phyloP scores from a whole-genome alignment of 345 rosid species.

The Eucalyptus globulus region DNA sequence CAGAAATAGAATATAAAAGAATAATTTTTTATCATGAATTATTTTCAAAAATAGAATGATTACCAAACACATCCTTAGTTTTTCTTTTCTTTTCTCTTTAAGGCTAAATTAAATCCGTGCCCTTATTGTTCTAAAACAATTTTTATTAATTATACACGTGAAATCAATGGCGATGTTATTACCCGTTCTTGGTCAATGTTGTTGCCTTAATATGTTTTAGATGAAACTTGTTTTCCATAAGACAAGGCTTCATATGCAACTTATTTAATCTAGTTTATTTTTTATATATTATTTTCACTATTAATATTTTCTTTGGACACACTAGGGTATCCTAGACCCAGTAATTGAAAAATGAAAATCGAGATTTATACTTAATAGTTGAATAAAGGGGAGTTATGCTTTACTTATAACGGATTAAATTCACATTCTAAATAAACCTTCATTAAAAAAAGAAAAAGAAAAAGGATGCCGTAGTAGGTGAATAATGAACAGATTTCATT shows the following conservation, averaged over 20 bases:
- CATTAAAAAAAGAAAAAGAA: not conserved
- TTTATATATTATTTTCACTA: not conserved
- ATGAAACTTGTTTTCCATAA: not conserved
- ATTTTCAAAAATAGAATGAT: no score
- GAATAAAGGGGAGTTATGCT: not conserved
- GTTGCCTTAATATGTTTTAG: not conserved
- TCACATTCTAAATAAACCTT: not conserved
- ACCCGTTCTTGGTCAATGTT: not conserved
- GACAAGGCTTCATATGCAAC: not conserved
- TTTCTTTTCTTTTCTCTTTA: not conserved
- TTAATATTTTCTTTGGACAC: not conserved
- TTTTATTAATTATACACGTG: not conserved
- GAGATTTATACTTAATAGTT: not conserved
- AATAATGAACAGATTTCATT: not conserved
- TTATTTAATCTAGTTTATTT: not conserved
- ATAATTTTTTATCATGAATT: no score
- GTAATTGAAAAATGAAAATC: not conserved
- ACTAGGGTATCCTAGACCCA: not conserved
- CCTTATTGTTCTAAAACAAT: not conserved
- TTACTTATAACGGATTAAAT: not conserved
- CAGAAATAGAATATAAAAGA: no score
- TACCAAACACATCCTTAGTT: not conserved
- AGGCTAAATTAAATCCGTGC: not conserved
- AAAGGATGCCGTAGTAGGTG: not conserved
- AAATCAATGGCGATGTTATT: not conserved